Evolutionary conservation across 1,284 basidiomycete species (phyloP).

Genomic region (Cutaneotrichosporon mucoides): DNA sequence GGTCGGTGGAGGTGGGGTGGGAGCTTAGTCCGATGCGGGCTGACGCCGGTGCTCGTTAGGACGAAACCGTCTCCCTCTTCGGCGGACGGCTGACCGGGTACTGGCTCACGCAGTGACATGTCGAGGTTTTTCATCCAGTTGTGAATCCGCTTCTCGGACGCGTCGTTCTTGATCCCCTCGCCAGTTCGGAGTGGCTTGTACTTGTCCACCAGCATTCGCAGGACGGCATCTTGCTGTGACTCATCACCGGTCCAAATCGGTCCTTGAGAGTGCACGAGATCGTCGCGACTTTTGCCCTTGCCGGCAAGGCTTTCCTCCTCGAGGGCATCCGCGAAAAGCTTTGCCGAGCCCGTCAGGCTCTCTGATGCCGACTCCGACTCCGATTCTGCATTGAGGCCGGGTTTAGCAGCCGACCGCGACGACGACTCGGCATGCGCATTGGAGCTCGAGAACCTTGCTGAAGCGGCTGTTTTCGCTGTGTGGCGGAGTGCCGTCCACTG

Average conservation of each 20-base stretch:
- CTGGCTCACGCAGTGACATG: constrained; percentile 27
- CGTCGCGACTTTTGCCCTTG: constrained; percentile 22
- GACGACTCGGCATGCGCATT: too few species aligned
- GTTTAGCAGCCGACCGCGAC: too few species aligned
- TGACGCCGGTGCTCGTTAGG: not conserved
- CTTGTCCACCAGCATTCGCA: constrained; percentile 80
- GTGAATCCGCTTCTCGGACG: constrained; percentile 71
- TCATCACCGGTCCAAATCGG: constrained; percentile 70
- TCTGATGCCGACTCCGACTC: too few species aligned
- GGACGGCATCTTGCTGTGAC: constrained; percentile 63
- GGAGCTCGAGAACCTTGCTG: too few species aligned
- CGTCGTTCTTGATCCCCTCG: constrained; percentile 43
- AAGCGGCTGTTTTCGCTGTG: too few species aligned
- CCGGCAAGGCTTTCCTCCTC: constrained; percentile 52
- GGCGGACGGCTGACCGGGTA: not conserved
- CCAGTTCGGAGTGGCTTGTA: constrained; percentile 67
- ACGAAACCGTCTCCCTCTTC: not conserved
- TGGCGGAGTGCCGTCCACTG: constrained; percentile 1
- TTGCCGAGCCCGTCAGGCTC: constrained; percentile 55
- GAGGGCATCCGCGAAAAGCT: constrained; percentile 66
- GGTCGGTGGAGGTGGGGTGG: constrained; percentile 46
- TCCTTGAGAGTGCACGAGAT: constrained; percentile 45
- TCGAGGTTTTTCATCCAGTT: constrained; percentile 47
- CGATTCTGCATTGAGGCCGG: too few species aligned
- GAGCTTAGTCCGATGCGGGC: constrained; percentile 37